These are phyloP conservation scores for Phlyctochytrium bullatum DNA, from an alignment of 192 early-diverging fungal genomes.

Conservation along the genomic window DNA sequence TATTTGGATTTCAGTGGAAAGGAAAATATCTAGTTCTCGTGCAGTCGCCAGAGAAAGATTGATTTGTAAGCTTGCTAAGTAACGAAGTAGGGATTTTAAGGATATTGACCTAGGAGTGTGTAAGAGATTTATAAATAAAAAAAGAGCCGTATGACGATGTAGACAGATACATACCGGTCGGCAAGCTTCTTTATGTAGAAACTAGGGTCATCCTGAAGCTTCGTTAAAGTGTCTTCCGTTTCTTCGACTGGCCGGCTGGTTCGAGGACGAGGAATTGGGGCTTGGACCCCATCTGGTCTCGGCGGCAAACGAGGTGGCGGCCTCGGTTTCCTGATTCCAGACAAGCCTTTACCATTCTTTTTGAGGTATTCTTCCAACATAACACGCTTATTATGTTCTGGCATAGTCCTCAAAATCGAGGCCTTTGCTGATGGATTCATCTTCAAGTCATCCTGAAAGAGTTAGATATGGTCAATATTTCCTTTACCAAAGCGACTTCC, in stretches of 20 bases:
- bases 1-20: background rate
- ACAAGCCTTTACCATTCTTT: background rate
- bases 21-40: background rate
- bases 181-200: background rate
- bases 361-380: background rate
- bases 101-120: background rate
- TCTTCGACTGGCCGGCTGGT: background rate
- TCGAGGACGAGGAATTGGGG: background rate
- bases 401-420: background rate
- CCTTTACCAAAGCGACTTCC: slow-evolving; percentile 5
- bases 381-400: no score
- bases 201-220: background rate
- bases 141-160: no score
- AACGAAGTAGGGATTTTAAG: background rate
- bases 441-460: background rate
- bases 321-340: background rate
- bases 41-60: background rate
- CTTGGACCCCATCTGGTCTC: background rate
- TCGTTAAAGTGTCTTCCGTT: background rate
- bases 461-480: background rate
- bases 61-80: background rate
- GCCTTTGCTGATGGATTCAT: background rate
- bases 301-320: background rate
- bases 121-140: background rate
- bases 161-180: background rate